A percentile compares a stretch with the other conserved stretches of the same genome.
Conservation (phyloP, 768 basidiomycete species). For the Hypsizygus marmoreus region DNA sequence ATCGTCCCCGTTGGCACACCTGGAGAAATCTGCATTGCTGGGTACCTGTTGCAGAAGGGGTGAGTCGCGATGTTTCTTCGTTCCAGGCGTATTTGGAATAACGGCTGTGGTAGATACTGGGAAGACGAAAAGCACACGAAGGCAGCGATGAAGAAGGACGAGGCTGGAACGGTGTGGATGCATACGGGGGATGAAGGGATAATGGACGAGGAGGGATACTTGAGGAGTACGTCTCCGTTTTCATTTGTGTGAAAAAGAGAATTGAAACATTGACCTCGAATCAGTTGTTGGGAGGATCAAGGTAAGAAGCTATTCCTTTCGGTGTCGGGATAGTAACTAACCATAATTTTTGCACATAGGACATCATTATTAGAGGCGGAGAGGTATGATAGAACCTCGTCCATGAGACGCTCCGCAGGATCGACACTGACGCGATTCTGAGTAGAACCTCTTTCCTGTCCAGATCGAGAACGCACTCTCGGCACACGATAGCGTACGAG, state of each 20-base stretch:
- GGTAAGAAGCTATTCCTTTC: slow-evolving; percentile 37
- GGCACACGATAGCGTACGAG: slow-evolving; percentile 55
- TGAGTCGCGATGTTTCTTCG: slow-evolving; percentile 26
- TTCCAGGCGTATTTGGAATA: not conserved
- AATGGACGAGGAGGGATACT: slow-evolving; percentile 80
- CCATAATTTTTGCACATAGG: slow-evolving; percentile 39
- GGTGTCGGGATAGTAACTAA: not conserved
- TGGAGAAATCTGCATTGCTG: slow-evolving; percentile 73
- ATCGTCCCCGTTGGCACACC: slow-evolving; percentile 72
- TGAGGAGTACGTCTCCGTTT: slow-evolving; percentile 52
- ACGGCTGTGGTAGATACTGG: slow-evolving; percentile 63
- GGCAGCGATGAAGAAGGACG: slow-evolving; percentile 55
- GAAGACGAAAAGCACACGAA: slow-evolving; percentile 67
- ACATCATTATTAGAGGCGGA: slow-evolving; percentile 85
- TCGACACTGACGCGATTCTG: slow-evolving; percentile 23
- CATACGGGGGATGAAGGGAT: slow-evolving; percentile 82
- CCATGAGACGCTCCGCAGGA: not conserved
- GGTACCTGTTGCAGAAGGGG: slow-evolving; percentile 83
- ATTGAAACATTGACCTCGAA: slow-evolving; percentile 1
- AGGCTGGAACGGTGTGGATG: slow-evolving; percentile 72
- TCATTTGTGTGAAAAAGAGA: not conserved
- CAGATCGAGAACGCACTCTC: slow-evolving; percentile 81
- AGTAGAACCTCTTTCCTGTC: slow-evolving; percentile 74
- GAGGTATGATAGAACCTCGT: slow-evolving; percentile 48
- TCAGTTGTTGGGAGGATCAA: slow-evolving; percentile 80